Conservation (phyloP, 2,329 filamentous ascomycete species). For the Apiospora hydei region DNA sequence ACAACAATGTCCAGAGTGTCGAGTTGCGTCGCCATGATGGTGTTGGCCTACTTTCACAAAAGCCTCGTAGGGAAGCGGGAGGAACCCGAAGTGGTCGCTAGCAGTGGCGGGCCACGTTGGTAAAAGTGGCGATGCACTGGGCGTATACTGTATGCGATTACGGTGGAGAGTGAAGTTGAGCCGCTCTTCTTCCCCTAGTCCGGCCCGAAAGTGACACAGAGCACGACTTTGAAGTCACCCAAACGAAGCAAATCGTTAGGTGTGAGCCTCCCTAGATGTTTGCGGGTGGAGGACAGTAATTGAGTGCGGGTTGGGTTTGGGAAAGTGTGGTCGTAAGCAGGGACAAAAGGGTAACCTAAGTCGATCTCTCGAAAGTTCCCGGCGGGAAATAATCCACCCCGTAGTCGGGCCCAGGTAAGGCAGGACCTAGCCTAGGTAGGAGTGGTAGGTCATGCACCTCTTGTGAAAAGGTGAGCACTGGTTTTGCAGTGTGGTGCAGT, state of each 20-base stretch:
- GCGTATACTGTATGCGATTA: slow-evolving; percentile 18
- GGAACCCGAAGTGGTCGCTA: slow-evolving; percentile 2
- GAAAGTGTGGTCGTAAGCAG: slow-evolving; percentile 16
- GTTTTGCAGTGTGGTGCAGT: neutral
- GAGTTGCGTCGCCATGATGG: slow-evolving; percentile 81
- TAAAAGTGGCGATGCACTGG: slow-evolving; percentile 15
- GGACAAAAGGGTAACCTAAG: slow-evolving; percentile 16
- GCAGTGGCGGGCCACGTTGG: slow-evolving; percentile 6
- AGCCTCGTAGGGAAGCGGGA: neutral
- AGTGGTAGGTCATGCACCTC: neutral
- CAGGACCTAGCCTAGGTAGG: neutral
- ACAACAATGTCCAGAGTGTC: slow-evolving; percentile 95
- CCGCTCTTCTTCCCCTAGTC: neutral
- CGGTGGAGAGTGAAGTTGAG: slow-evolving; percentile 14
- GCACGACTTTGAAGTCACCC: slow-evolving; percentile 15
- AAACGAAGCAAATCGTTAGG: slow-evolving; percentile 19
- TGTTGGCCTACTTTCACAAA: neutral
- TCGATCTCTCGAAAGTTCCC: slow-evolving; percentile 8
- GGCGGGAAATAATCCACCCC: slow-evolving; percentile 20
- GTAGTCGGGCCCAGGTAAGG: neutral
- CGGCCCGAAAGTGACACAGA: slow-evolving; percentile 8
- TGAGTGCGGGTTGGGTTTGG: slow-evolving; percentile 6
- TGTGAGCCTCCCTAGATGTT: slow-evolving; percentile 11
- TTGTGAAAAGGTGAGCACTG: neutral
- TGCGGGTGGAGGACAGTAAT: slow-evolving; percentile 3